These are phyloP conservation scores for Kodamaea derodonti DNA, from an alignment of 1,139 yeast genomes.

Conservation along the genomic window DNA sequence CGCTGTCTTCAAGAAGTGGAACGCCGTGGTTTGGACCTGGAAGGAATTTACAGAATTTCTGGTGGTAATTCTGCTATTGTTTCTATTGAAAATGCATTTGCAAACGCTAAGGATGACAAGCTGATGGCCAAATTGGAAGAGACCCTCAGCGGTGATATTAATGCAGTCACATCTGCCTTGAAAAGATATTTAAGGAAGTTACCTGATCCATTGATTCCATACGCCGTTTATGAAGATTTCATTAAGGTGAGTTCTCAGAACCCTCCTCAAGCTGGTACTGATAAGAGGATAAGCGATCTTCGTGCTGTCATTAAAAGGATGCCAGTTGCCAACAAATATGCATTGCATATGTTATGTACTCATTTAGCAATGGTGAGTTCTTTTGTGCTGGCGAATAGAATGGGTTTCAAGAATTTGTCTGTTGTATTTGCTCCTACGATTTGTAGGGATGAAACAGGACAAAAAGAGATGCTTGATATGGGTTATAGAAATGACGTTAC, in stretches of 20 bases:
- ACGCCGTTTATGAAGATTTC: slow-evolving; percentile 60
- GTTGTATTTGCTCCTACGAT: slow-evolving; percentile 96
- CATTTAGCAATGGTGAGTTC: slow-evolving; percentile 62
- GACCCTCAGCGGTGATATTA: slow-evolving; percentile 63
- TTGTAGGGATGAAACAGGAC: slow-evolving; percentile 76
- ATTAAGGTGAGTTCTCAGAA: slow-evolving; percentile 41
- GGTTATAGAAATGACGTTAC: slow-evolving; percentile 75
- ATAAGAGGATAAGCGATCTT: slow-evolving; percentile 28
- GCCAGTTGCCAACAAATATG: slow-evolving; percentile 65
- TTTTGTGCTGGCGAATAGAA: slow-evolving; percentile 53
- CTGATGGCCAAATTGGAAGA: slow-evolving; percentile 40
- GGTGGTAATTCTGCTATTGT: slow-evolving; percentile 82
- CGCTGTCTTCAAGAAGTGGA: slow-evolving; percentile 81
- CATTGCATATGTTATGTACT: slow-evolving; percentile 52
- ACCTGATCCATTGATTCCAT: slow-evolving; percentile 83
- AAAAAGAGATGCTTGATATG: slow-evolving; percentile 84
- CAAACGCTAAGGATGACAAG: slow-evolving; percentile 31
- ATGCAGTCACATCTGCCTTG: slow-evolving; percentile 82
- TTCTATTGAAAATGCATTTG: slow-evolving; percentile 47
- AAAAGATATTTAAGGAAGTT: slow-evolving; percentile 82
- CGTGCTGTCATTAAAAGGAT: slow-evolving; percentile 32
- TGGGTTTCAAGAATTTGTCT: slow-evolving; percentile 80
- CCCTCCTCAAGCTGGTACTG: slow-evolving; percentile 19
- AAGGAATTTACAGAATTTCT: slow-evolving; percentile 88
- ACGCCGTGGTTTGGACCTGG: slow-evolving; percentile 62